Evolutionary conservation across 1,139 yeast genomes (phyloP).

Genomic region (Scheffersomyces illinoinensis): DNA sequence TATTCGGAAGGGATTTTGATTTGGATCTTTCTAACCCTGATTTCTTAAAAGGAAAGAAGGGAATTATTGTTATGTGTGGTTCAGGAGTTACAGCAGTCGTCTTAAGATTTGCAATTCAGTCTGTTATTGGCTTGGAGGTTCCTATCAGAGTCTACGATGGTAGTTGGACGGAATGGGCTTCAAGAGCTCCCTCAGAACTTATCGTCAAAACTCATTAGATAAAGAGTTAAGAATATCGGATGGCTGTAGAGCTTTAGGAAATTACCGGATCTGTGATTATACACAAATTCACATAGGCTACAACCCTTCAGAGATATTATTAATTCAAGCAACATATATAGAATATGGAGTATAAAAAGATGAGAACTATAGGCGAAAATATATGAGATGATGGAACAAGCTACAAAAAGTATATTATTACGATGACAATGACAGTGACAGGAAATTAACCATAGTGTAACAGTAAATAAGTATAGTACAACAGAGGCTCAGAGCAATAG

Average conservation of each 20-base stretch:
- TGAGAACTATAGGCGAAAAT: neutral
- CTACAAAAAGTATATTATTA: neutral
- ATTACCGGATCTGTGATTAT: neutral
- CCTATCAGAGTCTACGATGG: conserved; percentile 86
- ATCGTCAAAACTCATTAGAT: conserved; percentile 24
- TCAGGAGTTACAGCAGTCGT: conserved; percentile 94
- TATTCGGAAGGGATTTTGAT: conserved; percentile 45
- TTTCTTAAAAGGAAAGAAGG: conserved; percentile 40
- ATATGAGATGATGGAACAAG: neutral
- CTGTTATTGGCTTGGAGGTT: conserved; percentile 58
- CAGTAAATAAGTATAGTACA: neutral
- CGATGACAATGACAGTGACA: neutral
- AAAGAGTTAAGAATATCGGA: neutral
- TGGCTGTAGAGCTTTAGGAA: no score
- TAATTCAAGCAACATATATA: neutral
- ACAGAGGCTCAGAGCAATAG: neutral
- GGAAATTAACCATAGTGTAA: neutral
- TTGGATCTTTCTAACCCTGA: conserved; percentile 30
- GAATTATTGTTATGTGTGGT: conserved; percentile 87
- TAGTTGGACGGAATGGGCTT: conserved; percentile 81
- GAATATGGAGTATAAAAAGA: neutral
- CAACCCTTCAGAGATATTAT: neutral
- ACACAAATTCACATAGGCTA: neutral
- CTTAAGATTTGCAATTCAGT: conserved; percentile 52
- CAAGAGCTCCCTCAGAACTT: conserved; percentile 39